Base-by-base conservation (phyloP, 2,329 filamentous ascomycete species). In the Ophiostoma perfectum region DNA sequence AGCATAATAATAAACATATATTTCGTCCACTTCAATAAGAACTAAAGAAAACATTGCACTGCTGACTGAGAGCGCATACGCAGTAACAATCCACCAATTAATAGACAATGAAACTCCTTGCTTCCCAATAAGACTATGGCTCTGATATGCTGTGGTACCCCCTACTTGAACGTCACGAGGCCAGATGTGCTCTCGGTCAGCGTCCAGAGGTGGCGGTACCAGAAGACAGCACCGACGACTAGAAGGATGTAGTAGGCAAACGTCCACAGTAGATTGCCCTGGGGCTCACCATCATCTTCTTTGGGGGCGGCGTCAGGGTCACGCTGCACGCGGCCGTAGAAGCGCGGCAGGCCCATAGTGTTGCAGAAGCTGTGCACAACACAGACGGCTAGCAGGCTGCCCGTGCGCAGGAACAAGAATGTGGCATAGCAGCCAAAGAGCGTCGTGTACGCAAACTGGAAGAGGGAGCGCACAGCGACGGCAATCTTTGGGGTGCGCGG, bases 391-490 rank as follows among this genome's bases (percentile, higher is more conserved):
- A 89, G 83, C 52, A 98, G 79, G 64, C 90, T 96, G 3, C 92
- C 93, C 0, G 93, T 96, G 47, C 94, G 88, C 27, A 99, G 76
- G 75, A 90, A 97, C 27, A 97, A 75, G 74, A 98, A 99, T 0
- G 92, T 93, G 4, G 91, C 93, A 78, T 95, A 97, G 78, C 92
- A 93, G 71, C 95, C 95, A 75, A 99, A 99, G 5, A 98, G 78
- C 6, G 92, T 93, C 0, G 95, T 99, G 78, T 96, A 99, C 4
- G 84, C 82, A 74, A 99, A 90, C 76, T 98, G 95, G 72, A 98
- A 84, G 11, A 93, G 72, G 2, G 92, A 92, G 65, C 92, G 88
- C 41, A 90, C 75, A 5, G 95, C 75, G 6, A 90, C 87, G 1
- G 86, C 82, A 0, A 83, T 72, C 12, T 88, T 75, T 0, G 91